phyloP scores from a whole-genome alignment of 2,329 filamentous ascomycete species.

The Penicillium sp. region DNA sequence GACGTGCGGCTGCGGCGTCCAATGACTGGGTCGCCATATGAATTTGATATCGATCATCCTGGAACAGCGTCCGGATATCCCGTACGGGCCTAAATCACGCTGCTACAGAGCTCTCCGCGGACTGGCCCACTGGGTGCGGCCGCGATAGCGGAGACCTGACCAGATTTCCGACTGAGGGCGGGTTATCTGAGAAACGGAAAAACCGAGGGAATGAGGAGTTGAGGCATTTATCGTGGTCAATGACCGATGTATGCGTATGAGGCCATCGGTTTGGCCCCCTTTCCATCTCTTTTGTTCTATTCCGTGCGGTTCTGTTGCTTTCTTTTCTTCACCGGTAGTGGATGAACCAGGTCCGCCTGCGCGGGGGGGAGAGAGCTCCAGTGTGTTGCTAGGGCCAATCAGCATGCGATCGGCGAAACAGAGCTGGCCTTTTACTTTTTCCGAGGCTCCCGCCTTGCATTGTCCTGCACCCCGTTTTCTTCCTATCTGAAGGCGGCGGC shows the following conservation, averaged over 20 bases:
- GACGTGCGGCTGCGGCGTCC: slow-evolving; percentile 29
- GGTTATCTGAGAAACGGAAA: not conserved
- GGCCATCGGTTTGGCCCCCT: not conserved
- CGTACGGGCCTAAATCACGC: slow-evolving; percentile 11
- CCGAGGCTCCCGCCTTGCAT: slow-evolving; percentile 38
- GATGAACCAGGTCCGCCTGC: slow-evolving; percentile 31
- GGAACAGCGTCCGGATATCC: slow-evolving; percentile 20
- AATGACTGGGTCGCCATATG: slow-evolving; percentile 24
- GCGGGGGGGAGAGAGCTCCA: slow-evolving; percentile 30
- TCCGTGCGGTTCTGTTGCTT: not conserved
- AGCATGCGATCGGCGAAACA: slow-evolving; percentile 16
- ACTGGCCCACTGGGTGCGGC: slow-evolving; percentile 9
- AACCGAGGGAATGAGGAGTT: not conserved
- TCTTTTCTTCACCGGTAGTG: slow-evolving; percentile 31
- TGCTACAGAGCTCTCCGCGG: slow-evolving; percentile 18
- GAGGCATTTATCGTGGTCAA: slow-evolving; percentile 4
- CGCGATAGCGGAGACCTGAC: slow-evolving; percentile 11
- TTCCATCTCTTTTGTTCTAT: slow-evolving; percentile 2
- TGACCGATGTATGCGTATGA: not conserved
- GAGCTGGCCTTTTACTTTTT: slow-evolving; percentile 13
- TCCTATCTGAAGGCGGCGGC: slow-evolving; percentile 22
- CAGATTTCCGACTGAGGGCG: slow-evolving; percentile 10
- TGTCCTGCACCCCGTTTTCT: slow-evolving; percentile 21
- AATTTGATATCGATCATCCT: slow-evolving; percentile 30
- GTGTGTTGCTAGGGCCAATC: slow-evolving; percentile 27